phyloP scores from a whole-genome alignment of 805 yeast genomes.

The Wickerhamomyces queroliae region DNA sequence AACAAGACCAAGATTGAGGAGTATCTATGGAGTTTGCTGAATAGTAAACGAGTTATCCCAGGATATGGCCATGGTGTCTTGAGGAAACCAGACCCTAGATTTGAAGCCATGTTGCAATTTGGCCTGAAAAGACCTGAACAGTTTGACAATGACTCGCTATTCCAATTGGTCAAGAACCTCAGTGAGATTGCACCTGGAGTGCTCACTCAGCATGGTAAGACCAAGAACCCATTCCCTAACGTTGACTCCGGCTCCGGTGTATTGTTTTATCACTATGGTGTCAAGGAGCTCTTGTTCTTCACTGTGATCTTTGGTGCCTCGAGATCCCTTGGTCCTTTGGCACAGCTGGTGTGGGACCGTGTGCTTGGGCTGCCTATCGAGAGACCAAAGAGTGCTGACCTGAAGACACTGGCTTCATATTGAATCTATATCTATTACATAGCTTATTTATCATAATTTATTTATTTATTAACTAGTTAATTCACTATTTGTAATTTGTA shows the following conservation, averaged over 20 bases:
- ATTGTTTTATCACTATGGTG: slow-evolving; percentile 73
- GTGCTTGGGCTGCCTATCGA: slow-evolving; percentile 74
- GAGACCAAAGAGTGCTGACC: slow-evolving; percentile 54
- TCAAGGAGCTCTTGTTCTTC: slow-evolving; percentile 66
- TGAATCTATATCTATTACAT: background rate
- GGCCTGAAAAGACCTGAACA: slow-evolving; percentile 46
- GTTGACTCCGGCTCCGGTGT: slow-evolving; percentile 81
- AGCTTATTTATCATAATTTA: background rate
- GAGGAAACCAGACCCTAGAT: slow-evolving; percentile 80
- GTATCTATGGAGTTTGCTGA: slow-evolving; percentile 66
- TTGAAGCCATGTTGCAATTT: slow-evolving; percentile 66
- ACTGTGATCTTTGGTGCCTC: slow-evolving; percentile 82
- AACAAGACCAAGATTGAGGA: slow-evolving; percentile 47
- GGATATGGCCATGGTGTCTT: slow-evolving; percentile 88
- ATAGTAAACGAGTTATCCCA: slow-evolving; percentile 75
- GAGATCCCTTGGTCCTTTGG: slow-evolving; percentile 72
- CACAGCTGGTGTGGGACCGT: slow-evolving; percentile 77
- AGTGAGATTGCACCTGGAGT: slow-evolving; percentile 73
- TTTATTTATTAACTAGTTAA: background rate
- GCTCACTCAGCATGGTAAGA: slow-evolving; percentile 72
- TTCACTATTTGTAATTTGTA: no score
- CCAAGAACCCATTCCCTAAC: slow-evolving; percentile 82
- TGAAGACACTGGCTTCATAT: slow-evolving; percentile 5
- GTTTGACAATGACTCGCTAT: slow-evolving; percentile 58
- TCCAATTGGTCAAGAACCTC: slow-evolving; percentile 59